These are phyloP conservation scores for Ganoderma sinense DNA, from an alignment of 1,284 basidiomycete genomes.

Conservation along the genomic window DNA sequence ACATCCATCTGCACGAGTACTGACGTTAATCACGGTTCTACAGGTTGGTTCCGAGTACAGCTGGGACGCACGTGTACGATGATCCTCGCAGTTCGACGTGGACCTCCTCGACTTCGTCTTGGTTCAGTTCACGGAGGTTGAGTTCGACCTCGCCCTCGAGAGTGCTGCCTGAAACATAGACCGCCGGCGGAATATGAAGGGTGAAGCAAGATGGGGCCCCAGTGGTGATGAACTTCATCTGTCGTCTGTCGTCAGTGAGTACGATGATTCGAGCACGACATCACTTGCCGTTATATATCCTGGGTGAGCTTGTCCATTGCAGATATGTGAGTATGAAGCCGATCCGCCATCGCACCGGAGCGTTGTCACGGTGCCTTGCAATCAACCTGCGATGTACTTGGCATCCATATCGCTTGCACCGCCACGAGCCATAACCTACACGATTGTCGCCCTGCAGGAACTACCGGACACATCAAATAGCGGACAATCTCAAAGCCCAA, in stretches of 20 bases:
- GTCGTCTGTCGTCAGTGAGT: background rate
- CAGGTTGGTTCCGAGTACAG: too few relatives aligned
- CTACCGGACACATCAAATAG: background rate
- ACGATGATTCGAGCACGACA: background rate
- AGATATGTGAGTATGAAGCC: background rate
- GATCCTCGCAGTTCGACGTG: constrained; percentile 16
- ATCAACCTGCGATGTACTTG: background rate
- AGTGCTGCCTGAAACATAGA: constrained; percentile 9
- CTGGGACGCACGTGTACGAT: constrained; percentile 8
- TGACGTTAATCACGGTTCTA: background rate
- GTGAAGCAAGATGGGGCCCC: background rate
- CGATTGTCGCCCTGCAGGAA: background rate
- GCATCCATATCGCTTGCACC: background rate
- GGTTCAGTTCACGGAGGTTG: constrained; percentile 12
- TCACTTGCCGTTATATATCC: background rate
- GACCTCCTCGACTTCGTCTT: constrained; percentile 21
- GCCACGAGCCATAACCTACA: background rate
- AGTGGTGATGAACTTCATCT: background rate
- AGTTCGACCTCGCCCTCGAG: constrained; percentile 25
- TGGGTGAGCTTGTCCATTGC: background rate
- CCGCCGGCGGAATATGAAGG: constrained; percentile 6
- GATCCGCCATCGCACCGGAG: background rate
- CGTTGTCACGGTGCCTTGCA: background rate
- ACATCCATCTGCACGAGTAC: background rate
- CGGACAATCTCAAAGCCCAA: background rate